Conservation (phyloP, 225 moss, liverwort and hornwort genomes). For the Rhytidiadelphus loreus region DNA sequence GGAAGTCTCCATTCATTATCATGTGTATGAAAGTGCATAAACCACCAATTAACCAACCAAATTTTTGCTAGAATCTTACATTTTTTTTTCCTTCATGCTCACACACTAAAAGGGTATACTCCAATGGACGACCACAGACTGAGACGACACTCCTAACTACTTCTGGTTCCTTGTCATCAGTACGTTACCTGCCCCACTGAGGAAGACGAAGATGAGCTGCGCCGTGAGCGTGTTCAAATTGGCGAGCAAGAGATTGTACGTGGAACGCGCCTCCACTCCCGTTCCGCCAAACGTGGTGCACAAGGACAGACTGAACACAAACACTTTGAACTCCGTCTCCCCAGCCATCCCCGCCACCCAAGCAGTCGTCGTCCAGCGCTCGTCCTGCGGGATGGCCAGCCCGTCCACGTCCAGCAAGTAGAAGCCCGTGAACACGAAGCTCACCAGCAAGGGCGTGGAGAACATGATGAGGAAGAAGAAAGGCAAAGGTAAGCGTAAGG, state of each 20-base stretch:
- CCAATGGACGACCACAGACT: background rate
- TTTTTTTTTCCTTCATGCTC: background rate
- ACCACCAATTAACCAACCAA: background rate
- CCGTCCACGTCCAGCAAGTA: conserved; percentile 60
- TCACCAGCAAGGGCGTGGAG: conserved; percentile 42
- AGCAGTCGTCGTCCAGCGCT: background rate
- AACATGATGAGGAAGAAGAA: conserved; percentile 55
- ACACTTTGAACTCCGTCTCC: conserved; percentile 50
- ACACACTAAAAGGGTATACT: background rate
- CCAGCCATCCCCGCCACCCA: conserved; percentile 15
- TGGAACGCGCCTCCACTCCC: conserved; percentile 52
- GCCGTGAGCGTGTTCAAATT: conserved; percentile 63
- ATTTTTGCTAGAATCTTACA: background rate
- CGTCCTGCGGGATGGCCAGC: conserved; percentile 25
- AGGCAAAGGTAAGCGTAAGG: conserved; percentile 48
- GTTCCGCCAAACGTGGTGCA: conserved; percentile 57
- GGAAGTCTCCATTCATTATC: background rate
- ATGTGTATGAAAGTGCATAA: background rate
- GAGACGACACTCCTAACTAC: background rate
- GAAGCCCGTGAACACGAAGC: conserved; percentile 52
- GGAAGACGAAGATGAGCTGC: conserved; percentile 62
- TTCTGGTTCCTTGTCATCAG: background rate
- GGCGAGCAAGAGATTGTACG: conserved; percentile 53
- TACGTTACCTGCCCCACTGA: conserved; percentile 51
- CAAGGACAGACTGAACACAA: conserved; percentile 60